phyloP scores from a whole-genome alignment of 2,329 filamentous ascomycete species.

The Penicillium occitanis region DNA sequence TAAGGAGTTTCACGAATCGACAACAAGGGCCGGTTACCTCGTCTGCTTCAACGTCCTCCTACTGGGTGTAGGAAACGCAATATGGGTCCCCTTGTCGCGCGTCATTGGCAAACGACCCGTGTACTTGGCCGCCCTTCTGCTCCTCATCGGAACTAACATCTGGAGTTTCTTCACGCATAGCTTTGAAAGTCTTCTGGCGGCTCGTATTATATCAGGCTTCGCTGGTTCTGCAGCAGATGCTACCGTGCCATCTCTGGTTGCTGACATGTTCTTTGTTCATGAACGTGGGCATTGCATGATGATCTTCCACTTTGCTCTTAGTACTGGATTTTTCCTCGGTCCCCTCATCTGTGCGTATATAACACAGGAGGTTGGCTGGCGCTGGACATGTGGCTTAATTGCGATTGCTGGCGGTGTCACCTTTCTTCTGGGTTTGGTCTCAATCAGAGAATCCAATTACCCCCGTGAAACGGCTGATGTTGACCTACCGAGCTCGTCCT shows the following conservation, averaged over 20 bases:
- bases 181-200: neutral
- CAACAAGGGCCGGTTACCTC: neutral
- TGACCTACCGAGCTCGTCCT: neutral
- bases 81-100: neutral
- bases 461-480: neutral
- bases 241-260: slow-evolving; percentile 37
- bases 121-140: neutral
- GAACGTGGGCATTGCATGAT: slow-evolving; percentile 40
- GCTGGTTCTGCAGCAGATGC: slow-evolving; percentile 33
- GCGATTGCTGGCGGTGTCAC: neutral
- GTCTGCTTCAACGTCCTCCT: neutral
- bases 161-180: neutral
- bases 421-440: neutral
- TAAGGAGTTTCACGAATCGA: slow-evolving; percentile 23
- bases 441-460: neutral
- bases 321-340: slow-evolving; percentile 39
- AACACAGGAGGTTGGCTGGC: neutral
- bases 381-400: neutral
- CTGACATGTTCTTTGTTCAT: slow-evolving; percentile 38
- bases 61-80: neutral
- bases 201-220: neutral
- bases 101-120: neutral
- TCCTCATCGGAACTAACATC: neutral
- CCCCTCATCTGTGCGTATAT: slow-evolving; percentile 22
- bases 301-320: slow-evolving; percentile 40